Evolutionary conservation across 139 green algal species (phyloP).

Genomic region (Spirogloea muscicola): DNA sequence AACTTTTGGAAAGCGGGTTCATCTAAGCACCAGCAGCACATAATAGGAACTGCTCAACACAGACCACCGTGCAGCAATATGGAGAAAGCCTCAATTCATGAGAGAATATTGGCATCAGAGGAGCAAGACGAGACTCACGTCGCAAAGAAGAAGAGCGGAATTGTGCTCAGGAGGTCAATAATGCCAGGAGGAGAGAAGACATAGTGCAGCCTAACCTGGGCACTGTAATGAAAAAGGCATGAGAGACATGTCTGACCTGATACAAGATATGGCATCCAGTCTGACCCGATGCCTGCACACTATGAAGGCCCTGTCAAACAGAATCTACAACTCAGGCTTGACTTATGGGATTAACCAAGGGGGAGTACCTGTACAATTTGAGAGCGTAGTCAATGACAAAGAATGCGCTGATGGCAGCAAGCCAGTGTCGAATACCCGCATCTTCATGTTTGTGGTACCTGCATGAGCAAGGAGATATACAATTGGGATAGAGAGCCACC

Average conservation of each 20-base stretch:
- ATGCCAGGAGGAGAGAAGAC: constrained; percentile 8
- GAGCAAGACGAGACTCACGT: neutral
- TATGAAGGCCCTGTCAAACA: neutral
- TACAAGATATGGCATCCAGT: too few species aligned
- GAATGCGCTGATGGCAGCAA: constrained; percentile 6
- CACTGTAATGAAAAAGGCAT: neutral
- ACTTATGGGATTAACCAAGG: neutral
- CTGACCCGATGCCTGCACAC: neutral
- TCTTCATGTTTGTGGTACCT: too few species aligned
- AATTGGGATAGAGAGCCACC: too few species aligned
- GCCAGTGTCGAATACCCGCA: too few species aligned
- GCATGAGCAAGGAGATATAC: too few species aligned
- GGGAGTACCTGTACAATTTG: constrained; percentile 1
- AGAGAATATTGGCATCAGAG: too few species aligned
- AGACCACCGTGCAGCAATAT: too few species aligned
- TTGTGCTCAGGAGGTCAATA: constrained; percentile 6
- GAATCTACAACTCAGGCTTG: neutral
- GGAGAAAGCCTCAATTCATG: too few species aligned
- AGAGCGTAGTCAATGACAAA: neutral
- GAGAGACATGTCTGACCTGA: too few species aligned
- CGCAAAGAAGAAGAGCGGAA: constrained; percentile 8
- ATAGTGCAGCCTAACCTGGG: neutral
- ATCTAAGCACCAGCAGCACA: too few species aligned
- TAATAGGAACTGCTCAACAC: too few species aligned
- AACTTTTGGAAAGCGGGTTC: too few species aligned